A percentile compares a stretch with the other conserved stretches of the same genome.
Conservation (phyloP, 139 green algal species). For the Tetradesmus lagerheimii region DNA sequence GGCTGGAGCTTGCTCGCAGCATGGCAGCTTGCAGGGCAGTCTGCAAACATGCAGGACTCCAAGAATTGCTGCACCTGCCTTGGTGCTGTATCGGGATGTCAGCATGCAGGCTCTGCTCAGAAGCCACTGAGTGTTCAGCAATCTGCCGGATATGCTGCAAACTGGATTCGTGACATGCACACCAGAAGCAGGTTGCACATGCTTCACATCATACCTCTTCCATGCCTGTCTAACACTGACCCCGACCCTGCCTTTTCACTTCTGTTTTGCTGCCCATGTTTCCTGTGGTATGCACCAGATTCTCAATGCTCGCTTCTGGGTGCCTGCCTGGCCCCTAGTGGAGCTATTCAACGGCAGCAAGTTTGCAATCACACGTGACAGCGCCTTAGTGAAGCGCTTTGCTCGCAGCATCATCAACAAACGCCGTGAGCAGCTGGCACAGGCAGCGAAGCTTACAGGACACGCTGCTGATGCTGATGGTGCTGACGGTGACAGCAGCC, state of each 20-base stretch:
- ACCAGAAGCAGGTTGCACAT: too few relatives aligned
- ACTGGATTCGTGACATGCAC: too few relatives aligned
- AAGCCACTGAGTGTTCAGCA: too few relatives aligned
- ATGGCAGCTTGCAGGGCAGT: too few relatives aligned
- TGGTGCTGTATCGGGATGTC: too few relatives aligned
- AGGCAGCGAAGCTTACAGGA: not conserved
- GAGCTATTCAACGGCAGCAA: conserved; percentile 8
- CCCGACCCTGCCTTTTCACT: too few relatives aligned
- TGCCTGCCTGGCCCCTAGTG: conserved; percentile 14
- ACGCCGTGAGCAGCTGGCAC: conserved; percentile 22
- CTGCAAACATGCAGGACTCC: too few relatives aligned
- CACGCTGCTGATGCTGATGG: not conserved
- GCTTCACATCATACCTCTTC: too few relatives aligned
- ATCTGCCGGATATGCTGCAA: too few relatives aligned
- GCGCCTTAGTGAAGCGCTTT: not conserved
- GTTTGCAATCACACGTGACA: not conserved
- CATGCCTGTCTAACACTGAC: too few relatives aligned
- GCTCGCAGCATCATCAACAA: conserved; percentile 34
- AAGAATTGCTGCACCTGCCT: too few relatives aligned
- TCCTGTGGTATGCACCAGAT: not conserved
- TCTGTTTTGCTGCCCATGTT: not conserved
- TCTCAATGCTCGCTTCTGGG: conserved; percentile 40
- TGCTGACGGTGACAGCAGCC: not conserved
- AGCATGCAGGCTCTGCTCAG: not conserved
- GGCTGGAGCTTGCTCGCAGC: not conserved